These are phyloP conservation scores for Inga laurina DNA, from an alignment of 306 rosid species.

Conservation along the genomic window DNA sequence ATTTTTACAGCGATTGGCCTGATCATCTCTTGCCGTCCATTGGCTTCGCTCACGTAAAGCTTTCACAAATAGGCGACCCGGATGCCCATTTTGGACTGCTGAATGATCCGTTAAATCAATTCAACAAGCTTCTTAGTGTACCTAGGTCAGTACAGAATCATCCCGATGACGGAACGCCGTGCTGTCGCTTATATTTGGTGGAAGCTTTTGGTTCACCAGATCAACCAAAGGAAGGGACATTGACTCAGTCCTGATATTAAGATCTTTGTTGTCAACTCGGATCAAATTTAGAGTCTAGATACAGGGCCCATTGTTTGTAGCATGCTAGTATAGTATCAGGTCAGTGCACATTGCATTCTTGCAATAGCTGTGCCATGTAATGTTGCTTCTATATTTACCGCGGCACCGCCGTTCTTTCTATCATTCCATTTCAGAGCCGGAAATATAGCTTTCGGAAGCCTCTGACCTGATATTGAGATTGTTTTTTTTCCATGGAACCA, in stretches of 20 bases:
- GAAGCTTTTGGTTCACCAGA: conserved; percentile 92
- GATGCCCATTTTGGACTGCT: conserved; percentile 94
- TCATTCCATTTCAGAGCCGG: background rate
- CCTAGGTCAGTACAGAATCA: conserved; percentile 80
- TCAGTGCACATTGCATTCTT: conserved; percentile 25
- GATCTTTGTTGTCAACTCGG: conserved; percentile 17
- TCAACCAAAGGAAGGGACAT: conserved; percentile 41
- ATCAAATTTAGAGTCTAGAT: conserved; percentile 30
- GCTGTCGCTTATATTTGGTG: conserved; percentile 87
- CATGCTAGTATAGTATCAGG: conserved; percentile 19
- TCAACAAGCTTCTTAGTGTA: conserved; percentile 83
- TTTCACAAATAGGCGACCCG: conserved; percentile 96
- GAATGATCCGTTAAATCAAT: conserved; percentile 75
- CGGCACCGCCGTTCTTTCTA: background rate
- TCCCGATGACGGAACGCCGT: conserved; percentile 93
- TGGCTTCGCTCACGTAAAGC: conserved; percentile 73
- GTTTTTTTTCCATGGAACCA: background rate
- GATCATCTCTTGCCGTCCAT: conserved; percentile 92
- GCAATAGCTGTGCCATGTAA: conserved; percentile 22
- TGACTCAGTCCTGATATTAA: conserved; percentile 33
- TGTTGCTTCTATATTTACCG: background rate
- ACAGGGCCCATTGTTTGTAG: conserved; percentile 41
- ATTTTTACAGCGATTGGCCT: conserved; percentile 98
- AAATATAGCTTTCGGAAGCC: conserved; percentile 22
- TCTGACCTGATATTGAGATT: conserved; percentile 9